phyloP scores from a whole-genome alignment of 768 basidiomycete species.

The Rossbeevera mucosa region DNA sequence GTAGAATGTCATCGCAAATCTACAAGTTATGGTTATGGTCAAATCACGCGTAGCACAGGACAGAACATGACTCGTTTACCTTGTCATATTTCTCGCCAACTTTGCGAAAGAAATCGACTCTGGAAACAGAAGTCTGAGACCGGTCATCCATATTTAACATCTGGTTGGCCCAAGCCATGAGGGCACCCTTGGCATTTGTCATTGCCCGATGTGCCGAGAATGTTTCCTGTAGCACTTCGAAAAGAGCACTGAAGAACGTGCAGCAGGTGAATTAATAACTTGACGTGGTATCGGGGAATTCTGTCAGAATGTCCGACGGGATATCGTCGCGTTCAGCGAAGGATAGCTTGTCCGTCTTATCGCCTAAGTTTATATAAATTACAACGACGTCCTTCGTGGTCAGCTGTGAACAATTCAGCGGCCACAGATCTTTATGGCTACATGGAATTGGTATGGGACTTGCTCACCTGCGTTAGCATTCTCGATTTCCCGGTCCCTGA shows the following conservation, averaged over 20 bases:
- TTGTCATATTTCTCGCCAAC: background rate
- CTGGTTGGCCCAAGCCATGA: too few species aligned
- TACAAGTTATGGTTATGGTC: too few species aligned
- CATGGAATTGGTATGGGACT: background rate
- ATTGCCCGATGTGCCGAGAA: background rate
- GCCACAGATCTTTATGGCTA: background rate
- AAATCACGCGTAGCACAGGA: too few species aligned
- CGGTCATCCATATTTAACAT: too few species aligned
- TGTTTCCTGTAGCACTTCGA: background rate
- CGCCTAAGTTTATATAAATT: background rate
- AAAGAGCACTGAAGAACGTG: background rate
- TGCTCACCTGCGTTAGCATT: background rate
- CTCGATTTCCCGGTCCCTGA: background rate
- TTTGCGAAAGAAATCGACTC: background rate
- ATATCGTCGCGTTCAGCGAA: background rate
- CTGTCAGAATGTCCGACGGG: background rate
- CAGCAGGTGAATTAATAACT: background rate
- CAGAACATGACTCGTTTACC: background rate
- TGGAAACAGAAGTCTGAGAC: background rate
- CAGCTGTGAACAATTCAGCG: background rate
- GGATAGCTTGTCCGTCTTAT: background rate
- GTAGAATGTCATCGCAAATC: too few species aligned
- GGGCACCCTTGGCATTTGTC: background rate
- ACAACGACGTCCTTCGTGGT: background rate
- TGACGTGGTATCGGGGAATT: background rate